Evolutionary conservation across 495 filamentous ascomycete species (phyloP), one percentile per base, ranked within the genome.

Genomic region (Astrothelium subdiscretum): DNA sequence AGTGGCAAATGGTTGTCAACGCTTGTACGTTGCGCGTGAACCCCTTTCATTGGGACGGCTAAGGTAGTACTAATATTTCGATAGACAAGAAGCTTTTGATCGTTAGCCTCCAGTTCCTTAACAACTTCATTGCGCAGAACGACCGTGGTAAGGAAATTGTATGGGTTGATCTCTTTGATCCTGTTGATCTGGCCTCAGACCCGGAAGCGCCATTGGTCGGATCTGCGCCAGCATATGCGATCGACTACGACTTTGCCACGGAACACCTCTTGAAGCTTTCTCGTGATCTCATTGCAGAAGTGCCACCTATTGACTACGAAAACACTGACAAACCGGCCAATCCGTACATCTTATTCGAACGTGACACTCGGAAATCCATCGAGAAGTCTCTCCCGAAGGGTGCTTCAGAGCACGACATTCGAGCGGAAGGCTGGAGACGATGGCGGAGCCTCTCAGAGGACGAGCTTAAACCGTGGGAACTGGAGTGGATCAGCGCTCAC

Each of bases 111-210:
- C 92, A 97, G 72, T 90, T 92, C 69, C 82, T 92, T 31, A 91
- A 96, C 70, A 97, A 97, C 68, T 87, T 92, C 73, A 88, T 91
- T 31, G 89, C 90, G 75, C 87, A 90, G 66, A 95, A 97, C 61
- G 91, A 97, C 72, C 81, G 88, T 32, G 87, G 89, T 59, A 96
- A 97, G 76, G 87, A 95, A 78, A 80, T 89, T 2, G 86, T 97
- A 31, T 97, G 91, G 91, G 78, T 90, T 43, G 87, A 90, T 68
- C 78, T 97, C 1, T 92, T 92, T 68, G 87, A 89, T 69, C 58
- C 61, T 38, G 6, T 32, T 5, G 59, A 54, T 24, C 59, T 31
- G 15, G 31, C 48, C 8, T 54, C 48, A 29, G 48, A 54, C 26
- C 5, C 48, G 29, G 48, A 24, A 3, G 48, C 48, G 20, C 48